phyloP scores from a whole-genome alignment of 768 basidiomycete genomes.

The Pulveroboletus sp. region DNA sequence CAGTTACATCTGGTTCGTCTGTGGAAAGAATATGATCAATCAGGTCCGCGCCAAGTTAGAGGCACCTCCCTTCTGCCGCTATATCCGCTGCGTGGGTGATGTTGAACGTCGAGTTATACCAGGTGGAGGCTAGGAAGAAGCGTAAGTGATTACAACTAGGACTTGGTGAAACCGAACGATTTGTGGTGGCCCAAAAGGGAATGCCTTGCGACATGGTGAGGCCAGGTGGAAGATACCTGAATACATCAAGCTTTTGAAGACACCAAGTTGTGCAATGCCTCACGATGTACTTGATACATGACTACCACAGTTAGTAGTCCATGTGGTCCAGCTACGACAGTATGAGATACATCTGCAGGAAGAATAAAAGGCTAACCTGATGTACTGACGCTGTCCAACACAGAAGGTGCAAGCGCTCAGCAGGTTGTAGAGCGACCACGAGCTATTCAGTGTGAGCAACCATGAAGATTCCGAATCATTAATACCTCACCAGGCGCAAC shows the following conservation, averaged over 20 bases:
- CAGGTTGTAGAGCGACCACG: conserved; percentile 30
- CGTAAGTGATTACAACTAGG: background rate
- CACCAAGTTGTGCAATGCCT: background rate
- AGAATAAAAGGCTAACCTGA: conserved; percentile 11
- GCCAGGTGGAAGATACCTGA: conserved; percentile 24
- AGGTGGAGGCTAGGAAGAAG: conserved; percentile 15
- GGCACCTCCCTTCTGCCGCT: conserved; percentile 10
- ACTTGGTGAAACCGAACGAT: conserved; percentile 13
- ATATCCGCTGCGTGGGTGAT: conserved; percentile 4
- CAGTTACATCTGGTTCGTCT: conserved; percentile 17
- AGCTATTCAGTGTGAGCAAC: conserved; percentile 16
- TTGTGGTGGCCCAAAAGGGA: conserved; percentile 22
- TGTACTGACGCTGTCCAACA: conserved; percentile 3
- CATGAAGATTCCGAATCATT: background rate
- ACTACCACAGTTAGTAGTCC: conserved; percentile 15
- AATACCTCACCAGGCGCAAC: conserved; percentile 23
- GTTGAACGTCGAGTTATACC: conserved; percentile 17
- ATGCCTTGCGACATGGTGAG: conserved; percentile 12
- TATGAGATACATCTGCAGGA: conserved; percentile 1
- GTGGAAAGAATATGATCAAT: background rate
- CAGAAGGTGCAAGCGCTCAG: conserved; percentile 27
- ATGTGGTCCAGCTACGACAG: conserved; percentile 19
- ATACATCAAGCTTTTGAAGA: background rate
- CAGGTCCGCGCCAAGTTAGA: background rate
- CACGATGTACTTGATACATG: conserved; percentile 19